These are phyloP conservation scores for Colletotrichum eremochloae DNA, from an alignment of 2,329 filamentous ascomycete species.

Conservation along the genomic window DNA sequence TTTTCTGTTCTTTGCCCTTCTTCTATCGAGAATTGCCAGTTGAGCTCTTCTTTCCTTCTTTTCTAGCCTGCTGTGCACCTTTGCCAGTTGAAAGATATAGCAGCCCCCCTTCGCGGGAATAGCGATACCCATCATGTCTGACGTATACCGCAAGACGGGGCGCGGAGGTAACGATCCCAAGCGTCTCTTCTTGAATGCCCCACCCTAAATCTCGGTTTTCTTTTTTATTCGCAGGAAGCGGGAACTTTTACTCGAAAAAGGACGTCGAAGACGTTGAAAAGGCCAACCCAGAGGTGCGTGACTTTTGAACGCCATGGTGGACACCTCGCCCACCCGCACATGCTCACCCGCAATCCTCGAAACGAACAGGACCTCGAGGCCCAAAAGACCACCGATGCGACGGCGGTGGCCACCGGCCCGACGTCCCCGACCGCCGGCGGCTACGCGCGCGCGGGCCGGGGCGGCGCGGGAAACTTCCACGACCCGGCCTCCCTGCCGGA, in stretches of 20 bases:
- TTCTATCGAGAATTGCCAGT: neutral
- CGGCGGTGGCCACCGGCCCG: conserved; percentile 45
- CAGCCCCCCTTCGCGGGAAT: neutral
- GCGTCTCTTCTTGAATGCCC: neutral
- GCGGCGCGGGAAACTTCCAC: conserved; percentile 73
- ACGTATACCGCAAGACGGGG: conserved; percentile 66
- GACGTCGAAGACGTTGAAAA: conserved; percentile 62
- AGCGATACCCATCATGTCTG: conserved; percentile 46
- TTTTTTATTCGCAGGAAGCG: conserved; percentile 46
- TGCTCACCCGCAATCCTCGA: conserved; percentile 15
- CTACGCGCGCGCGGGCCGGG: conserved; percentile 65
- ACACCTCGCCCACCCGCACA: no score
- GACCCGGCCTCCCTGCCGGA: conserved; percentile 53
- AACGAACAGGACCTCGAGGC: conserved; percentile 50
- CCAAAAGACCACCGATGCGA: conserved; percentile 45
- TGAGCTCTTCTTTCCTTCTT: neutral
- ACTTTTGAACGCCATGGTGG: neutral
- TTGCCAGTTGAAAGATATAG: neutral
- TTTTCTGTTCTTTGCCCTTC: neutral
- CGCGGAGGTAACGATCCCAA: conserved; percentile 66
- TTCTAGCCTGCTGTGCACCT: neutral
- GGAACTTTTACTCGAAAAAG: conserved; percentile 70
- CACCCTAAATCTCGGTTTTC: neutral
- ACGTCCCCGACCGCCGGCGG: conserved; percentile 33
- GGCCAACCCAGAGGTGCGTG: conserved; percentile 43